Base-by-base conservation (phyloP, 1,284 basidiomycete species). In the Mycosarcoma mackinlayi region DNA sequence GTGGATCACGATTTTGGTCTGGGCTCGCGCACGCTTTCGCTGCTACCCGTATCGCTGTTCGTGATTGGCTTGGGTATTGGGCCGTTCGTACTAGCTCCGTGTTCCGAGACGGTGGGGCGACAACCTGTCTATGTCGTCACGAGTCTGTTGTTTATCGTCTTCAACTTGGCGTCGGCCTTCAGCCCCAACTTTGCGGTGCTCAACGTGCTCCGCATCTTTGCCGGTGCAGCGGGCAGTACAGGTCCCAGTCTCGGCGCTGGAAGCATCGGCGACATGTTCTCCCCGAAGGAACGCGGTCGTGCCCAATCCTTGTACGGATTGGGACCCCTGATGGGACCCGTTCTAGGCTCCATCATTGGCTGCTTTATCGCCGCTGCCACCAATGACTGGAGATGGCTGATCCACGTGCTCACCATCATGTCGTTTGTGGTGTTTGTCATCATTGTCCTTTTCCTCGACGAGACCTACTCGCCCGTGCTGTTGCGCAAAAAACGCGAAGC, bases 71-170 rank as follows among this genome's bases (percentile, higher is more conserved):
- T 73, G 8, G 71, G 77, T 4, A 64, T 76, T 8, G 85, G 85
- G 0, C 85, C 85, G 1, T 86, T 86, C 70, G 34, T 85, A 9
- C 84, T 86, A 46, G 84, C 85, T 0, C 85, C 85, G 0, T 81
- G 85, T 10, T 80, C 79, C 5, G 85, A 86, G 75, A 80, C 85
- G 16, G 84, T 83, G 30, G 85, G 85, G 4, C 63, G 85, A 0
- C 84, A 84, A 53, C 68, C 78, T 0, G 84, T 85, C 0, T 86
- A 85, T 57, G 58, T 73, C 27, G n/a, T 63, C 40, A 75, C 75
- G 18, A 68, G 68, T 40, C 27, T 74, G 14, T 44, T 78, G 13
- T 84, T 82, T 50, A 68, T 83, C 31, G 31, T 81, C 11, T 84
- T 84, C 63, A 80, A 80, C 41, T 38, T 84, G 33, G 83, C 76